Evolutionary conservation across 192 early-diverging fungal genomes (phyloP), one percentile per base, ranked within the genome.

Genomic region (Backusella sp.): DNA sequence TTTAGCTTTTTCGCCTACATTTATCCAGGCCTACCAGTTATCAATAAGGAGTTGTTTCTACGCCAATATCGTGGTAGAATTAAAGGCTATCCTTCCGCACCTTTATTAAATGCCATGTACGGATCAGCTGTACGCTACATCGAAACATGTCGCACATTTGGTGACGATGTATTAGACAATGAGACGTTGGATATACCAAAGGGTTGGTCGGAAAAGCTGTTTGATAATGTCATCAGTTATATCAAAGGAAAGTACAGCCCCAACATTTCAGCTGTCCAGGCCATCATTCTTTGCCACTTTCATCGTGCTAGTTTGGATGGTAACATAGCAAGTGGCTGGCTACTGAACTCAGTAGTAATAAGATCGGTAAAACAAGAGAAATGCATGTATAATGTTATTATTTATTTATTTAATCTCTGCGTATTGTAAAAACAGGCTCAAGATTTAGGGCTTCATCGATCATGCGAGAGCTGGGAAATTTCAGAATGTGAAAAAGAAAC

Each of bases 381-480:
- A 53, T 68, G 19, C 19, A 68, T 37, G 15, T 30, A 34, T 12
- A 0, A 32, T 32, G 32, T 32, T 32, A n/a, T n/a, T 32, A 3
- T 32, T 32, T 32, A 32, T 32, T 32, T 39, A 39, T 39, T 39
- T 39, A 8, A 39, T 11, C 9, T 39, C 37, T 11, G 7, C 7
- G 9, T 8, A 9, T 39, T 39, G 32, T 12, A 39, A 9, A 39
- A 39, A 39, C 12, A 77, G 84, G 92, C 93, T 21, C 92, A 92
- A 81, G 93, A 94, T 77, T 68, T 94, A 62, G 93, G 93, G 11
- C 85, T 94, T 69, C 92, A 94, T 75, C 85, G 92, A 49, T 89
- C 90, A 78, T 85, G 83, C 17, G 79, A 84, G 3, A 84, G 82
- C 14, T 90, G 89, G 88, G 80, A 82, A 53, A 44, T 87, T 32